These are phyloP conservation scores for Rhizophagus clarus DNA, from an alignment of 192 early-diverging fungal genomes.

Conservation along the genomic window DNA sequence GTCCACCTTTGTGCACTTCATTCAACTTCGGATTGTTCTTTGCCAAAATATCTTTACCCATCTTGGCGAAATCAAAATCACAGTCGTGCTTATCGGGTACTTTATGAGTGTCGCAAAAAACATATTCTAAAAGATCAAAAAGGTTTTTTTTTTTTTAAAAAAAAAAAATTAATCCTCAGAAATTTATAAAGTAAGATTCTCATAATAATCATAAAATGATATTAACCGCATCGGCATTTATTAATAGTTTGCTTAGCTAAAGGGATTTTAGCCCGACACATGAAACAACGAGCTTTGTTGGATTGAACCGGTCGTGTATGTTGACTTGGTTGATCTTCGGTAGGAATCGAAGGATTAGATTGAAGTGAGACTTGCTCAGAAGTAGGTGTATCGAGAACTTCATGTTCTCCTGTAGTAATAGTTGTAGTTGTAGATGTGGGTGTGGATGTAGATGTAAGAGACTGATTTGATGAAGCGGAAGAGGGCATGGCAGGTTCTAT, in stretches of 20 bases:
- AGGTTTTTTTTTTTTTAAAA: neutral
- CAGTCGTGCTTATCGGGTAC: constrained; percentile 74
- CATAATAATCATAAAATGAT: neutral
- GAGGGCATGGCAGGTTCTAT: constrained; percentile 30
- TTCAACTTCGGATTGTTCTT: constrained; percentile 78
- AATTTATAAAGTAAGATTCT: too few species aligned
- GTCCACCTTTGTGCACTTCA: constrained; percentile 72
- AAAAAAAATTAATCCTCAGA: neutral
- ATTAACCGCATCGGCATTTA: constrained; percentile 70
- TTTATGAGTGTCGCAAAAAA: constrained; percentile 77
- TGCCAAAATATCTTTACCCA: constrained; percentile 68
- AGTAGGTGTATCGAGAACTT: constrained; percentile 17
- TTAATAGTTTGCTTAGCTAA: constrained; percentile 78
- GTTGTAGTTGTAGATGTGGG: constrained; percentile 22
- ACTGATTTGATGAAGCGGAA: constrained; percentile 31
- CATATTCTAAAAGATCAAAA: constrained; percentile 47
- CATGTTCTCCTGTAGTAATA: constrained; percentile 24
- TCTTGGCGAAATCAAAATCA: constrained; percentile 75
- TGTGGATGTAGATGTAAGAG: constrained; percentile 12
- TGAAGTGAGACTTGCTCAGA: constrained; percentile 12
- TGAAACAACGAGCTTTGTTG: constrained; percentile 72
- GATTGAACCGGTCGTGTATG: constrained; percentile 54
- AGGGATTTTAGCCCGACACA: constrained; percentile 73
- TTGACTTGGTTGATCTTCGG: constrained; percentile 12
- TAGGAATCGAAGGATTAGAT: constrained; percentile 33